Evolutionary conservation across 805 yeast genomes (phyloP), one percentile per base, ranked within the genome.

Genomic region (Lipomyces yamanashiensis): DNA sequence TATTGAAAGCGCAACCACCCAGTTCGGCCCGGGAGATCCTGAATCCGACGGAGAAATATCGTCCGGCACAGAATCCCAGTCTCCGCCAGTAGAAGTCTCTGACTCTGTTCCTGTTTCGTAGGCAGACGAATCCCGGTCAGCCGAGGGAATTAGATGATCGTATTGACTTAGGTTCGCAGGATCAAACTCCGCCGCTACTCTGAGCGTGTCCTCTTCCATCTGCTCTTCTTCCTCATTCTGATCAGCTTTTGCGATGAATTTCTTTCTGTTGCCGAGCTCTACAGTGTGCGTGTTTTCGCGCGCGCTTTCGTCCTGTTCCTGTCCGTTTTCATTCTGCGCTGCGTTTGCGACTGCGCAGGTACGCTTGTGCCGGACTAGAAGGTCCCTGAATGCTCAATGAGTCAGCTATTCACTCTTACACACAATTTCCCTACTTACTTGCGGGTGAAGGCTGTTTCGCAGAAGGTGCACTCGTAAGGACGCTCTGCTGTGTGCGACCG

Each of bases 401-500:
- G 28, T 15, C 19, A 12, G 8, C 41, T 15, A 21, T 37, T 19
- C 37, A 13, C 13, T n/a, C 4, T 13, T 4, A 39, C 4, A 44
- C 13, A 33, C 43, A 10, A 34, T 2, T 6, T 23, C n/a, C 1
- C n/a, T 19, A 34, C 63, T 48, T 13, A 60, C 64, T 61, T 61
- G 33, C 64, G 19, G 7, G 64, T 59, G 54, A 89, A 89, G 0
- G 92, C 89, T 74, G 89, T 89, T 4, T 90, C 91, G 76, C 96
- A 89, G 2, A 84, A 80, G 13, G 82, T 78, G 75, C 96, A 89
- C 7, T 84, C 80, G 71, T 84, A 89, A 6, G 95, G 96, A 58
- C 92, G 77, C 72, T 89, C 96, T 72, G 88, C 88, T 0, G 96
- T 89, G 74, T 90, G 96, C 0, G 95, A 89, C 63, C 93, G 75